Conservation (phyloP, 768 basidiomycete genomes). For the Epithele typhae region DNA sequence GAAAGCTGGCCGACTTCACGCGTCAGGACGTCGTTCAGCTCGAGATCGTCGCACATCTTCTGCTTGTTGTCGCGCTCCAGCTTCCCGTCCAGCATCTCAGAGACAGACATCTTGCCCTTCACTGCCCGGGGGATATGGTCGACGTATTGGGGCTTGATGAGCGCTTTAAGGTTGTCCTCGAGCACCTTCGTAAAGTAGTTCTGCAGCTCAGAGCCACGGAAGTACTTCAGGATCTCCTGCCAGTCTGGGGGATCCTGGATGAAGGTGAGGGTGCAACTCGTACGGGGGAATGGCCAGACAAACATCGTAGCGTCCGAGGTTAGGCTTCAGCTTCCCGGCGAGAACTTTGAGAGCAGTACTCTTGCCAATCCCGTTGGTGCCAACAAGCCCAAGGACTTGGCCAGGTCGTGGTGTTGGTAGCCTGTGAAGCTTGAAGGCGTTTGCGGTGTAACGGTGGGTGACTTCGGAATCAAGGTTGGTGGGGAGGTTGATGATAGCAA, state of each 20-base stretch:
- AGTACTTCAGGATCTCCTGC: constrained; percentile 98
- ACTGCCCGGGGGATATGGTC: constrained; percentile 97
- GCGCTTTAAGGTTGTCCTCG: constrained; percentile 96
- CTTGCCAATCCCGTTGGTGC: constrained; percentile 99
- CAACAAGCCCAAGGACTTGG: constrained; percentile 97
- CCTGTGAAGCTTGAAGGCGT: constrained; percentile 98
- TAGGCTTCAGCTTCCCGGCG: constrained; percentile 96
- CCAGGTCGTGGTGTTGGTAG: constrained; percentile 96
- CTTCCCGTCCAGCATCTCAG: constrained; percentile 90
- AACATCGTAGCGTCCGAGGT: constrained; percentile 94
- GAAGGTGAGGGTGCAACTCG: not conserved
- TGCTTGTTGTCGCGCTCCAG: constrained; percentile 87
- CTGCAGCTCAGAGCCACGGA: constrained; percentile 97
- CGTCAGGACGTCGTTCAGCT: constrained; percentile 80
- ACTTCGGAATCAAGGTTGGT: constrained; percentile 95
- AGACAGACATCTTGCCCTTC: constrained; percentile 84
- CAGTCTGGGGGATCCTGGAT: constrained; percentile 93
- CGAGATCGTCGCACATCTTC: constrained; percentile 79
- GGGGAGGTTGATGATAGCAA: constrained; percentile 97
- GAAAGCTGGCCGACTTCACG: constrained; percentile 85
- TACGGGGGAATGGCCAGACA: constrained; percentile 24
- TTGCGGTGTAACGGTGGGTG: constrained; percentile 97
- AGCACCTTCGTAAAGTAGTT: constrained; percentile 99
- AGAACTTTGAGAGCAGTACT: constrained; percentile 96
- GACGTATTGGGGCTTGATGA: constrained; percentile 99